These are phyloP conservation scores for Cyberlindnera meyerae DNA, from an alignment of 805 yeast species.

Conservation along the genomic window DNA sequence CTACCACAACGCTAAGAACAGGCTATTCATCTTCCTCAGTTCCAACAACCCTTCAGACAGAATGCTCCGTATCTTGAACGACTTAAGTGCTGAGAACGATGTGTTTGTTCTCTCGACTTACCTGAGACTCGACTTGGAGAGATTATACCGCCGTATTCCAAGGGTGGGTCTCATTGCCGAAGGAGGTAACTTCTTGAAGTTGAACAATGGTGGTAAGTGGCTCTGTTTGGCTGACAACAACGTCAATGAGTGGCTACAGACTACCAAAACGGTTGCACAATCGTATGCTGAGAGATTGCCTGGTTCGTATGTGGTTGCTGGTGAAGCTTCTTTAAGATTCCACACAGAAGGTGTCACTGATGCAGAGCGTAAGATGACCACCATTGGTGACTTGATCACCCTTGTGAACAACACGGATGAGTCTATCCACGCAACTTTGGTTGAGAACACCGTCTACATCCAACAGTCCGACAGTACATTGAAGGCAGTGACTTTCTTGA, in stretches of 20 bases:
- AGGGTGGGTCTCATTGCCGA: constrained; percentile 84
- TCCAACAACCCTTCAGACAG: constrained; percentile 58
- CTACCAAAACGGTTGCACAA: constrained; percentile 48
- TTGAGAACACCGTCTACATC: constrained; percentile 63
- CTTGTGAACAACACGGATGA: constrained; percentile 65
- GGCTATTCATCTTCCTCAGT: constrained; percentile 43
- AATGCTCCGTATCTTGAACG: constrained; percentile 51
- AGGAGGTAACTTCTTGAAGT: constrained; percentile 75
- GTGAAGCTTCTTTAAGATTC: constrained; percentile 72
- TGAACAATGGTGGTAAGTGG: constrained; percentile 37
- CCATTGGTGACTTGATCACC: constrained; percentile 80
- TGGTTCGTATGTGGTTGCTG: constrained; percentile 65
- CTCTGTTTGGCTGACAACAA: constrained; percentile 10
- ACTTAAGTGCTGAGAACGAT: constrained; percentile 48
- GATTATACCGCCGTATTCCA: constrained; percentile 61
- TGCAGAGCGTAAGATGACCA: constrained; percentile 56
- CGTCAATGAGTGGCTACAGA: constrained; percentile 51
- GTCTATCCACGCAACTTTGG: constrained; percentile 72
- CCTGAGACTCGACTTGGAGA: constrained; percentile 59
- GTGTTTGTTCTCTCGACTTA: constrained; percentile 71
- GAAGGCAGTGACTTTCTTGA: constrained; percentile 51
- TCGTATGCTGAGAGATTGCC: constrained; percentile 74
- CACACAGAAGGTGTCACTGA: constrained; percentile 67
- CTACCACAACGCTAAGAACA: constrained; percentile 30
- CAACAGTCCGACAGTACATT: constrained; percentile 58